A percentile compares a stretch with the other conserved stretches of the same genome.
Conservation (phyloP, 2,329 filamentous ascomycete species). For the Mycosphaerella sp. region DNA sequence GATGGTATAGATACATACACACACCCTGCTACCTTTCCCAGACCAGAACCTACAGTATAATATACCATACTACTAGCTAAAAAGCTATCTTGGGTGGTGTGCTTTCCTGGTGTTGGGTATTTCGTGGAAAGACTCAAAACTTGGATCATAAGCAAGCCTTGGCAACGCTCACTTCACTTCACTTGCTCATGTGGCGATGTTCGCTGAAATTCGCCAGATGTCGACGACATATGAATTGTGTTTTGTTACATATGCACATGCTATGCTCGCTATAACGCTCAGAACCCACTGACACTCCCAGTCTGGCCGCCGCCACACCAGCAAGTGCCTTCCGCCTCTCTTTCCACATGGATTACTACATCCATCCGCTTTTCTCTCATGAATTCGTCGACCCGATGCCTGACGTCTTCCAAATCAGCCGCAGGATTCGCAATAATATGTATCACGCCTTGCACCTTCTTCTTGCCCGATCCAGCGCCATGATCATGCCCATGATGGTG, state of each 20-base stretch:
- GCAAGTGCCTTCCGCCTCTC: constrained; percentile 65
- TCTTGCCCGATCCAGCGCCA: constrained; percentile 2
- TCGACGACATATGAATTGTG: background rate
- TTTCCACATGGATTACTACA: constrained; percentile 79
- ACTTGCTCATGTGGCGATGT: background rate
- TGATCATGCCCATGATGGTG: constrained; percentile 32
- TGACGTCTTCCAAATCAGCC: constrained; percentile 74
- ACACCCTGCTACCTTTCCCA: too few relatives aligned
- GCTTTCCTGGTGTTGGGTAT: too few relatives aligned
- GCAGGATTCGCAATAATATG: constrained; percentile 71
- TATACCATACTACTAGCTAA: too few relatives aligned
- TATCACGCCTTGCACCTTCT: constrained; percentile 69
- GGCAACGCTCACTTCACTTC: too few relatives aligned
- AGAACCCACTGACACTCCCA: constrained; percentile 3
- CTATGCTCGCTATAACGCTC: background rate
- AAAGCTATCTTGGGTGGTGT: too few relatives aligned
- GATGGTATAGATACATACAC: too few relatives aligned
- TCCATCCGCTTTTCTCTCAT: constrained; percentile 67
- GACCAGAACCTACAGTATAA: too few relatives aligned
- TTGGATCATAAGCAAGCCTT: too few relatives aligned
- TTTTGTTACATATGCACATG: background rate
- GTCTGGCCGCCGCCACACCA: constrained; percentile 49
- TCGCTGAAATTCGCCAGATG: background rate
- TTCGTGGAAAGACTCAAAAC: too few relatives aligned
- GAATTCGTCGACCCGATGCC: constrained; percentile 67